These are phyloP conservation scores for Botrytis pseudocinerea DNA, from an alignment of 2,329 filamentous ascomycete species.

Conservation along the genomic window DNA sequence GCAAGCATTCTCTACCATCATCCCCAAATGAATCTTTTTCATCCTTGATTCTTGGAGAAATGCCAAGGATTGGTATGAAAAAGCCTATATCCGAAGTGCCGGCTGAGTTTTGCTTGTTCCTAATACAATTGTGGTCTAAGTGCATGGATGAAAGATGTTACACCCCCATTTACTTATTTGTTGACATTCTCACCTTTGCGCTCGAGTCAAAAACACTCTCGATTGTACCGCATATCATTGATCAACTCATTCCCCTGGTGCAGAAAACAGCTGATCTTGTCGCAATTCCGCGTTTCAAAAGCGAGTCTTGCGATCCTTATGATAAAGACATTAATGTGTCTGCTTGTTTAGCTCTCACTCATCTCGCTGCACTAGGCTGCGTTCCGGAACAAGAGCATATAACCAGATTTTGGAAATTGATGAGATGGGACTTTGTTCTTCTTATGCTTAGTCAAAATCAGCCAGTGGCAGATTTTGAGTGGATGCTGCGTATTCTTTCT, in stretches of 20 bases:
- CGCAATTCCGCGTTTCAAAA: constrained; percentile 47
- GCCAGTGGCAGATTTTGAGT: constrained; percentile 59
- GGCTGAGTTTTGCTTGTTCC: constrained; percentile 61
- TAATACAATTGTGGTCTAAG: constrained; percentile 67
- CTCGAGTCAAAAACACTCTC: constrained; percentile 61
- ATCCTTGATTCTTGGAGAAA: constrained; percentile 64
- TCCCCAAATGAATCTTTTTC: constrained; percentile 62
- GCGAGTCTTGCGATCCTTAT: constrained; percentile 50
- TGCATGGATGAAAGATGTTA: constrained; percentile 65
- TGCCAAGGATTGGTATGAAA: constrained; percentile 58
- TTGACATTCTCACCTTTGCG: constrained; percentile 64
- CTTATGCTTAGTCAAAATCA: constrained; percentile 69
- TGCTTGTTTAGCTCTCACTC: constrained; percentile 65
- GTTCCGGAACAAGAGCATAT: constrained; percentile 42
- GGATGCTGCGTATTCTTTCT: constrained; percentile 64
- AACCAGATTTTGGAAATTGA: constrained; percentile 63
- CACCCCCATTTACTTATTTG: constrained; percentile 63
- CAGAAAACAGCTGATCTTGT: constrained; percentile 59
- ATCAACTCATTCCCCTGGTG: constrained; percentile 55
- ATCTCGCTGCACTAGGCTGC: constrained; percentile 62
- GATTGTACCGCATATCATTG: constrained; percentile 60
- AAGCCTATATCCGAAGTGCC: constrained; percentile 54
- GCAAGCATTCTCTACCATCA: constrained; percentile 65
- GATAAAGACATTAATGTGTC: constrained; percentile 60
- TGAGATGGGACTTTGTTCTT: constrained; percentile 66